Evolutionary conservation across 2,329 filamentous ascomycete genomes (phyloP).

Genomic region (Simplicillium sp.): DNA sequence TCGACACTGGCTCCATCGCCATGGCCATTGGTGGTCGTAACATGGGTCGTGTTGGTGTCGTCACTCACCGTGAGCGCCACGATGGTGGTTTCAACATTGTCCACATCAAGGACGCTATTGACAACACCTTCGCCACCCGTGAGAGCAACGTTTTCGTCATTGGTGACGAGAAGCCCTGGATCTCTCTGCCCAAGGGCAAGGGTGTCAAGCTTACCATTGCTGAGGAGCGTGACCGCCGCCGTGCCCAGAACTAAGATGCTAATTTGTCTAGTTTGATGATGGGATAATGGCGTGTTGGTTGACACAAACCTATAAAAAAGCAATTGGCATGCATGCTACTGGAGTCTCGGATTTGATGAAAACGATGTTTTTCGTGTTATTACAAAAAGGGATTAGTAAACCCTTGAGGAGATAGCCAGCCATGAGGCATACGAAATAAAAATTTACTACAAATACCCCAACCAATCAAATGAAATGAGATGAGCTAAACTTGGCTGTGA

Average conservation of each 20-base stretch:
- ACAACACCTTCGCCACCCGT: constrained; percentile 99
- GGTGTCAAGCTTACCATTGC: constrained; percentile 99
- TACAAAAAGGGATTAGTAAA: constrained; percentile 10
- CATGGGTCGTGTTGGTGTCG: constrained; percentile 99
- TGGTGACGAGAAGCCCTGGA: constrained; percentile 96
- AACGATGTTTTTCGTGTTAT: constrained; percentile 19
- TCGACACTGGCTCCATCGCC: constrained; percentile 95
- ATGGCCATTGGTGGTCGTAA: constrained; percentile 99
- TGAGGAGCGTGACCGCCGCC: constrained; percentile 97
- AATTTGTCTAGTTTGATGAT: constrained; percentile 4
- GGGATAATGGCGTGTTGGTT: constrained; percentile 7
- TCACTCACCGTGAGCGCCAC: constrained; percentile 99
- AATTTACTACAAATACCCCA: constrained; percentile 15
- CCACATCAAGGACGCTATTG: constrained; percentile 99
- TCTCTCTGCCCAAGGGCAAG: constrained; percentile 99
- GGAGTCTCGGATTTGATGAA: constrained; percentile 30
- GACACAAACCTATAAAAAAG: constrained; percentile 8
- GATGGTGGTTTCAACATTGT: constrained; percentile 99
- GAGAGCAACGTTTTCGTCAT: constrained; percentile 99
- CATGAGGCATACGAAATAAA: constrained; percentile 25
- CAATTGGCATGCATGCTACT: constrained; percentile 23
- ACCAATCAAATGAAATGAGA: background rate
- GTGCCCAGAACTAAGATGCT: constrained; percentile 54
- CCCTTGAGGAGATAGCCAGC: constrained; percentile 23
- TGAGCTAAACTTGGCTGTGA: no score